phyloP scores from a whole-genome alignment of 2,329 filamentous ascomycete genomes.

The Albophoma yamanashiensis region DNA sequence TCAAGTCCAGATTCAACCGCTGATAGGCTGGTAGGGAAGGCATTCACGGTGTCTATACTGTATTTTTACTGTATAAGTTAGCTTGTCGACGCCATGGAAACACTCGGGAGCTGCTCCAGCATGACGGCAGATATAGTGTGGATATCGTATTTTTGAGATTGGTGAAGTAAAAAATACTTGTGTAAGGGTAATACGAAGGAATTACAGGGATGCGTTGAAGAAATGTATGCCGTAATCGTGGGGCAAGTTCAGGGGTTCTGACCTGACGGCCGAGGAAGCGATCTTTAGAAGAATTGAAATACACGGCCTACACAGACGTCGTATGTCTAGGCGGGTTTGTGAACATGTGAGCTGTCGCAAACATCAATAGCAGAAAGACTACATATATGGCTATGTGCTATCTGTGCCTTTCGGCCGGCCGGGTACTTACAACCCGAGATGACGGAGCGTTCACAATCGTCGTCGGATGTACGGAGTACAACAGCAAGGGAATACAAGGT shows the following conservation, averaged over 20 bases:
- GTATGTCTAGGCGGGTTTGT: too few species aligned
- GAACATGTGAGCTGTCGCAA: too few species aligned
- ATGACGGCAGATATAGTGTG: neutral
- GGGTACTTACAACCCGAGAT: too few species aligned
- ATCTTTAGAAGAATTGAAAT: too few species aligned
- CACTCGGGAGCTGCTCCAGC: neutral
- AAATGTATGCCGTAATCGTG: neutral
- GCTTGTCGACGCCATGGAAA: neutral
- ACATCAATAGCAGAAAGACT: too few species aligned
- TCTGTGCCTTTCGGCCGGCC: too few species aligned
- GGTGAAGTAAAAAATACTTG: neutral
- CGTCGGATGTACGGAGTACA: too few species aligned
- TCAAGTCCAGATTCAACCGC: neutral
- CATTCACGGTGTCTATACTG: neutral
- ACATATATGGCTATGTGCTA: too few species aligned
- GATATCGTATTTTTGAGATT: neutral
- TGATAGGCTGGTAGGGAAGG: neutral
- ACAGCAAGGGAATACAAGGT: too few species aligned
- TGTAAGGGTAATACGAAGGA: neutral
- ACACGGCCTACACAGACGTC: too few species aligned
- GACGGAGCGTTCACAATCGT: too few species aligned
- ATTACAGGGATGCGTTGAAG: neutral
- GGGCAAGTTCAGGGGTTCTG: neutral
- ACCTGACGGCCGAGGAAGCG: neutral
- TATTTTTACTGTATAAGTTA: neutral